Percentiles rank a stretch among this genome's conserved stretches.
These are phyloP conservation scores for Casaregolazyma suthepensis DNA, from an alignment of 1,139 yeast species.

Conservation along the genomic window DNA sequence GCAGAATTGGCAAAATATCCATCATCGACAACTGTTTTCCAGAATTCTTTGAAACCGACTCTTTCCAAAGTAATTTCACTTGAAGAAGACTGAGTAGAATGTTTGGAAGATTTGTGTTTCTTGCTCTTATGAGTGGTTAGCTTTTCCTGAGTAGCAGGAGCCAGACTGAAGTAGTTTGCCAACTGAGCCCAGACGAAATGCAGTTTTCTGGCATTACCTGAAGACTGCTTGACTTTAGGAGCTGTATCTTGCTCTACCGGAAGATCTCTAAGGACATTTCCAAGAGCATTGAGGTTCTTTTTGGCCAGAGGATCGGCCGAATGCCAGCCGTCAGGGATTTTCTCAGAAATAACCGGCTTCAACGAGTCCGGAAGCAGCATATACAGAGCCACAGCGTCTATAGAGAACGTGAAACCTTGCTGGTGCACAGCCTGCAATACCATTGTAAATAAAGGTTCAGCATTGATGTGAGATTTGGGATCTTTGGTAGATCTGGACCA, in stretches of 20 bases:
- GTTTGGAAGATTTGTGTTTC: conserved; percentile 13
- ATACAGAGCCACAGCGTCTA: conserved; percentile 78
- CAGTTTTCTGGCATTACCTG: conserved; percentile 29
- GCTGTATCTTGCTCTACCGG: conserved; percentile 34
- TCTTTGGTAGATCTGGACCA: conserved; percentile 5
- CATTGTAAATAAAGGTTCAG: conserved; percentile 30
- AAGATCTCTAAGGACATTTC: conserved; percentile 62
- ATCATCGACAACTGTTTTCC: conserved; percentile 77
- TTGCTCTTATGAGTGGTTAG: conserved; percentile 18
- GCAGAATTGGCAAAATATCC: conserved; percentile 68
- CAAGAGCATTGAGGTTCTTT: conserved; percentile 55
- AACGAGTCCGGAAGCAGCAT: conserved; percentile 40
- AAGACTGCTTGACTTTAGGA: conserved; percentile 29
- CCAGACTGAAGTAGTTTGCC: conserved; percentile 38
- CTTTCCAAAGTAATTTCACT: conserved; percentile 13
- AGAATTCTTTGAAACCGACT: conserved; percentile 55
- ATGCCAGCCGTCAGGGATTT: conserved; percentile 51
- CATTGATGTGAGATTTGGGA: conserved; percentile 16
- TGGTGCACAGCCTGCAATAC: conserved; percentile 44
- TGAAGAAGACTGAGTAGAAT: conserved; percentile 30
- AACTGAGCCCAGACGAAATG: conserved; percentile 83
- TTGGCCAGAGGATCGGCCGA: conserved; percentile 63
- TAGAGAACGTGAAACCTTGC: conserved; percentile 52
- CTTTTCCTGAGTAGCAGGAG: conserved; percentile 11
- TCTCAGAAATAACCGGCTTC: conserved; percentile 30